Conservation (phyloP, 148 eudicot species). For the Polygonum maritimum region DNA sequence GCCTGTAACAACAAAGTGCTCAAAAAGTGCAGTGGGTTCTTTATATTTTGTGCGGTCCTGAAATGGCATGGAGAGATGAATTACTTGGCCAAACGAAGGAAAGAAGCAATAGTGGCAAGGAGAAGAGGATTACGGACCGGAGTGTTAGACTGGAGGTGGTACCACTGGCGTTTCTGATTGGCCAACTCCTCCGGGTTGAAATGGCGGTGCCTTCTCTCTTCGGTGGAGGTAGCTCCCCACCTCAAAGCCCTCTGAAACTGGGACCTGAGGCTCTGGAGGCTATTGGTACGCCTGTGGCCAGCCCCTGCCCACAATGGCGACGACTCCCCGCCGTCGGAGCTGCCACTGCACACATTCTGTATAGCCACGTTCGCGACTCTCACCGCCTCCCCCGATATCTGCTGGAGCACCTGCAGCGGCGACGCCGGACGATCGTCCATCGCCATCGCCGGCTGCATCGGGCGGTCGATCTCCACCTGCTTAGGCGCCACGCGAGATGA, state of each 20-base stretch:
- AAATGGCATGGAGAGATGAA: background rate
- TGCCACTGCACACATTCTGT: constrained; percentile 27
- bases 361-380: constrained; percentile 55
- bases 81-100: background rate
- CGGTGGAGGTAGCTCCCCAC: constrained; percentile 55
- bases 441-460: constrained; percentile 14
- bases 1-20: constrained; percentile 82
- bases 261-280: constrained; percentile 58
- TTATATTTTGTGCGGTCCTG: constrained; percentile 39
- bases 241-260: constrained; percentile 68
- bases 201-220: constrained; percentile 32
- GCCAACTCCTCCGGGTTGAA: constrained; percentile 89
- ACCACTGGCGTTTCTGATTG: constrained; percentile 96
- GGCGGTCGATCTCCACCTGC: background rate
- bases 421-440: constrained; percentile 38
- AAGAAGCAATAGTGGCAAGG: background rate
- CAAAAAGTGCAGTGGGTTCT: constrained; percentile 80
- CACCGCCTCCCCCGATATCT: constrained; percentile 59
- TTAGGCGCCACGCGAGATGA: background rate
- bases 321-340: constrained; percentile 20
- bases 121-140: constrained; percentile 20
- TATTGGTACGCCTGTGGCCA: constrained; percentile 27
- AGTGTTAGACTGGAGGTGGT: constrained; percentile 53
- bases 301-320: constrained; percentile 27
- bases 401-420: constrained; percentile 50